Base-by-base conservation (phyloP, 2,329 filamentous ascomycete species). In the Neopestalotiopsis rosae region DNA sequence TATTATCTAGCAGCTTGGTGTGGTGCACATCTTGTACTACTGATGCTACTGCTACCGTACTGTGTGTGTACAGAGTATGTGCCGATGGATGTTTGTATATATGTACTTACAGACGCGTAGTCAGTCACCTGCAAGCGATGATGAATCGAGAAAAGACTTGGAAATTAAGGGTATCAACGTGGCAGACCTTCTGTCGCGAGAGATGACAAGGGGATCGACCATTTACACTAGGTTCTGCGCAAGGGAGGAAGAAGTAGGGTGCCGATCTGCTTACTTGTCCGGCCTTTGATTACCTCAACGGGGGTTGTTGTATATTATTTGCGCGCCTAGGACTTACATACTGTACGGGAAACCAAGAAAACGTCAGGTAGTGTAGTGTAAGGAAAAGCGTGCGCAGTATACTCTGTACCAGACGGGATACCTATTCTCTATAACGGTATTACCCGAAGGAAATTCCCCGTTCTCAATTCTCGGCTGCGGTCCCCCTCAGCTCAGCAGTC, bases 121-220 rank as follows among this genome's bases (percentile, higher is more conserved):
- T 67, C 40, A 45, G 34, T 56, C 32, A 30, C 20, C 59, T 62
- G 66, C 58, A 67, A 20, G 57, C 59, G n/a, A 63, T 13, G 57
- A 67, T 63, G 58, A 59, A 67, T 67, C 30, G 24, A 42, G 66
- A 58, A 62, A 59, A 42, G 30, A 30, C 57, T 59, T 65, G 71
- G 72, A 65, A 71, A 70, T 28, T 72, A 75, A 67, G 69, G 71
- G 70, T 68, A 6, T 62, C 72, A 73, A 77, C 76, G 76, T 77
- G 76, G 76, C 76, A 74, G 69, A 24, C 61, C 67, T 64, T 72
- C 72, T 61, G 66, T 69, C 71, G 70, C 64, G 34, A 68, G 59
- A 28, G 56, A 28, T 20, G 24, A 28, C 14, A 59, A 56, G 38
- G 66, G 40, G 34, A 38, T 10, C 34, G 10, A 38, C 34, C 34